Conservation (phyloP, 257 asterid genomes). For the Primulina tabacum region DNA sequence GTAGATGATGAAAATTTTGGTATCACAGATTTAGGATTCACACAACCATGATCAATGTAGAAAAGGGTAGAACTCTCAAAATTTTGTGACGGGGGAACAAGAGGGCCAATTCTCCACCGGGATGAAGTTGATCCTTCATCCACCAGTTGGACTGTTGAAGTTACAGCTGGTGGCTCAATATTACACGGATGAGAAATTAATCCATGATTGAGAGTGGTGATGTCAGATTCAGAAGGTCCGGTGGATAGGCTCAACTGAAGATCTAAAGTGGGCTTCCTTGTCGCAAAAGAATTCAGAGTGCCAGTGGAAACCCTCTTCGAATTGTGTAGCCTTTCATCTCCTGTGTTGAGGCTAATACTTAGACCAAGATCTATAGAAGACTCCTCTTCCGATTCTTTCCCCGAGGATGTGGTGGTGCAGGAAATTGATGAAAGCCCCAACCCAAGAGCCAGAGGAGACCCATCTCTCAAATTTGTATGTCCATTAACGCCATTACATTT, state of each 20-base stretch:
- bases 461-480: conserved; percentile 31
- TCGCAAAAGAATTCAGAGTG: conserved; percentile 21
- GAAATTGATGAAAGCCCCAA: conserved; percentile 43
- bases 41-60: conserved; percentile 16
- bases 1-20: not conserved
- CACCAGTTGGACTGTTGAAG: conserved; percentile 28
- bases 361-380: conserved; percentile 45
- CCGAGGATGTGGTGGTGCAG: conserved; percentile 34
- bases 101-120: conserved; percentile 49
- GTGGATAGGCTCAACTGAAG: conserved; percentile 60
- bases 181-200: conserved; percentile 26
- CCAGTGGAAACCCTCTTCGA: conserved; percentile 24
- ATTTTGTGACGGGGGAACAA: conserved; percentile 35
- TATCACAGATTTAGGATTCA: conserved; percentile 10
- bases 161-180: conserved; percentile 25
- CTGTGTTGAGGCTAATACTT: conserved; percentile 33
- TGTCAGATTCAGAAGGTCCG: conserved; percentile 47
- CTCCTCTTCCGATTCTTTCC: conserved; percentile 45
- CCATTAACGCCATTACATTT: conserved; percentile 26
- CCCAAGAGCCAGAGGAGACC: conserved; percentile 47
- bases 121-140: conserved; percentile 72
- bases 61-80: conserved; percentile 15
- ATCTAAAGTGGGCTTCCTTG: conserved; percentile 37
- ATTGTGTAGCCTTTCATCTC: conserved; percentile 19
- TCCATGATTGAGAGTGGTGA: conserved; percentile 37